Conservation (phyloP, 2,329 filamentous ascomycete species). For the Colletotrichum sp. region DNA sequence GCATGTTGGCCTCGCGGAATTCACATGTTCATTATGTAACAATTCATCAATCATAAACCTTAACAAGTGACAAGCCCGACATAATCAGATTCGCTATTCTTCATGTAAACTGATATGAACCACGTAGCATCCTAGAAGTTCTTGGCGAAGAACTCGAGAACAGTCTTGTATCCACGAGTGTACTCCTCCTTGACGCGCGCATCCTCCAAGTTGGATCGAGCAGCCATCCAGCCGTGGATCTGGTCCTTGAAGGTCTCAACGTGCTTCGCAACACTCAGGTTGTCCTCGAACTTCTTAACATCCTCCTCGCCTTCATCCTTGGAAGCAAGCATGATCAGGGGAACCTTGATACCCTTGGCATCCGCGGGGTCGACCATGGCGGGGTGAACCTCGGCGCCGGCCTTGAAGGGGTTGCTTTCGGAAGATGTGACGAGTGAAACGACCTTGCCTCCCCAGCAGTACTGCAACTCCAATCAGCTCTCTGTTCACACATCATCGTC, state of each 20-base stretch:
- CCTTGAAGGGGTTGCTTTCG: slow-evolving; percentile 59
- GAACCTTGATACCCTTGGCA: slow-evolving; percentile 63
- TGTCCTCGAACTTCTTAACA: slow-evolving; percentile 61
- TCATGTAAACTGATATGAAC: too few relatives aligned
- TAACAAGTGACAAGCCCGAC: too few relatives aligned
- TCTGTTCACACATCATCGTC: rapidly evolving
- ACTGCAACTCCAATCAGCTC: slow-evolving; percentile 33
- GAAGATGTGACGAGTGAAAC: slow-evolving; percentile 56
- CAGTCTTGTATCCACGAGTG: slow-evolving; percentile 63
- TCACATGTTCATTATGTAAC: too few relatives aligned
- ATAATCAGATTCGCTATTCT: too few relatives aligned
- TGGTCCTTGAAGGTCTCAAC: slow-evolving; percentile 72
- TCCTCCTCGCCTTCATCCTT: slow-evolving; percentile 64
- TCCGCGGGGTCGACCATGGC: slow-evolving; percentile 70
- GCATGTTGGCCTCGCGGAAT: too few relatives aligned
- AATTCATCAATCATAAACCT: too few relatives aligned
- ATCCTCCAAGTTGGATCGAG: slow-evolving; percentile 63
- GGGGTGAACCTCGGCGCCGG: slow-evolving; percentile 59
- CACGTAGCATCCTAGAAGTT: slow-evolving; percentile 37
- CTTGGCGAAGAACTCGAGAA: slow-evolving; percentile 63
- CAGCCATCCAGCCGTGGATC: slow-evolving; percentile 78
- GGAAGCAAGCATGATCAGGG: slow-evolving; percentile 68
- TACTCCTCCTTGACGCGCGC: slow-evolving; percentile 66
- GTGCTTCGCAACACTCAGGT: slow-evolving; percentile 59
- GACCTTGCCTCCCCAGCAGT: slow-evolving; percentile 77